Conservation (phyloP, 176 grass and related monocot species). For the Rhynchospora tenuis region DNA sequence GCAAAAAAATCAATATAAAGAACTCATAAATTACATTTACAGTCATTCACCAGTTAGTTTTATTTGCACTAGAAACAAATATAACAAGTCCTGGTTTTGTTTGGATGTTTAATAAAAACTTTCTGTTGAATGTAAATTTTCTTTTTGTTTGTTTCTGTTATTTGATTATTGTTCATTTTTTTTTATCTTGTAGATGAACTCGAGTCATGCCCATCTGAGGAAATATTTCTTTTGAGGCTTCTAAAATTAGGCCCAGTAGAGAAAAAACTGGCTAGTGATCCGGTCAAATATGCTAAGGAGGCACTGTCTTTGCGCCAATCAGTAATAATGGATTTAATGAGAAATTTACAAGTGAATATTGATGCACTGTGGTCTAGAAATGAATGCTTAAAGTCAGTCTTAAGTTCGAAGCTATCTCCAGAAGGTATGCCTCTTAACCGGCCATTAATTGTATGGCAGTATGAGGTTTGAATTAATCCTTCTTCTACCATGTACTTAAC, state of each 20-base stretch:
- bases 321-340: slow-evolving; percentile 68
- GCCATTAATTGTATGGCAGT: not conserved
- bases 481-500: not conserved
- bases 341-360: slow-evolving; percentile 62
- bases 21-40: not conserved
- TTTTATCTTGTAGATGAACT: slow-evolving; percentile 48
- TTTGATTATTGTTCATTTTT: slow-evolving; percentile 30
- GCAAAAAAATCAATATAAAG: not conserved
- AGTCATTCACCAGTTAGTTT: slow-evolving; percentile 1
- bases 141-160: not conserved
- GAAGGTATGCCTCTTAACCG: slow-evolving; percentile 46
- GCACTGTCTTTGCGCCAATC: slow-evolving; percentile 55
- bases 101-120: not conserved
- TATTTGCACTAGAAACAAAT: not conserved
- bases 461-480: not conserved
- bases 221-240: slow-evolving; percentile 82
- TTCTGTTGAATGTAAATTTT: not conserved
- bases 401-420: slow-evolving; percentile 51
- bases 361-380: slow-evolving; percentile 52
- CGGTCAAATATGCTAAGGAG: slow-evolving; percentile 56
- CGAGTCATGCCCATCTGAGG: slow-evolving; percentile 55
- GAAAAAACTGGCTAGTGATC: slow-evolving; percentile 22
- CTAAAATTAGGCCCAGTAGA: slow-evolving; percentile 39
- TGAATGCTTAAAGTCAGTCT: slow-evolving; percentile 50
- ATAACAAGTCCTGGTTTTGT: not conserved